These are phyloP conservation scores for Irpex sp. DNA, from an alignment of 1,284 basidiomycete species.

Conservation along the genomic window DNA sequence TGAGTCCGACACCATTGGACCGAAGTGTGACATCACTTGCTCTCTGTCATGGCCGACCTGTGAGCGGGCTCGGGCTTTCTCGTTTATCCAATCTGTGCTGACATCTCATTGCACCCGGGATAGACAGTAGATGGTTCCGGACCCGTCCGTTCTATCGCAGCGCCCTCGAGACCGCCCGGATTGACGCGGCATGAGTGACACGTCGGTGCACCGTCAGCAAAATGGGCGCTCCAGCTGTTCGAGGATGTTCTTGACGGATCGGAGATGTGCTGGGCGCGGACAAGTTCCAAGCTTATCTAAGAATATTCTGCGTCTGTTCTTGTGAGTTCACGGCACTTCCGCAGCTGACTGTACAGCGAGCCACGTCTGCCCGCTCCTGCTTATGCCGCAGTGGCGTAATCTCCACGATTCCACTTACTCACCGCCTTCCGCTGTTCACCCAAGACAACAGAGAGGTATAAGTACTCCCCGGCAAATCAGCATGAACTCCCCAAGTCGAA, in stretches of 20 bases:
- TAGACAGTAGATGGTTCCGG: no score
- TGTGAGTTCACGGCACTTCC: neutral
- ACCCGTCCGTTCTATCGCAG: no score
- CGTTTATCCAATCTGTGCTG: neutral
- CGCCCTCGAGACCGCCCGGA: no score
- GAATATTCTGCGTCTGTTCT: neutral
- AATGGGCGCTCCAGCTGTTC: neutral
- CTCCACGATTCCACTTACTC: neutral
- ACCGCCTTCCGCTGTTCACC: neutral
- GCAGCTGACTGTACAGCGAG: neutral
- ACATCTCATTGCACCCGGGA: neutral
- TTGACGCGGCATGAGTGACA: neutral
- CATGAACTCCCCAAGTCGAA: slow-evolving; percentile 7
- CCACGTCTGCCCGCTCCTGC: neutral
- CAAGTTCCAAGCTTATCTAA: neutral
- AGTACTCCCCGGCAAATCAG: neutral
- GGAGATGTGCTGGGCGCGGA: neutral
- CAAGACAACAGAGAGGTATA: neutral
- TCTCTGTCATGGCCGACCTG: no score
- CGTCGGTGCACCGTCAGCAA: neutral
- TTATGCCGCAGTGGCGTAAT: neutral
- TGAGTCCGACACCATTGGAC: no score
- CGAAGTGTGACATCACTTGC: neutral
- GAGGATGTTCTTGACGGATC: neutral
- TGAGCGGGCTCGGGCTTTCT: neutral